phyloP scores from a whole-genome alignment of 495 filamentous ascomycete genomes.

The Bathelium albidoporum region DNA sequence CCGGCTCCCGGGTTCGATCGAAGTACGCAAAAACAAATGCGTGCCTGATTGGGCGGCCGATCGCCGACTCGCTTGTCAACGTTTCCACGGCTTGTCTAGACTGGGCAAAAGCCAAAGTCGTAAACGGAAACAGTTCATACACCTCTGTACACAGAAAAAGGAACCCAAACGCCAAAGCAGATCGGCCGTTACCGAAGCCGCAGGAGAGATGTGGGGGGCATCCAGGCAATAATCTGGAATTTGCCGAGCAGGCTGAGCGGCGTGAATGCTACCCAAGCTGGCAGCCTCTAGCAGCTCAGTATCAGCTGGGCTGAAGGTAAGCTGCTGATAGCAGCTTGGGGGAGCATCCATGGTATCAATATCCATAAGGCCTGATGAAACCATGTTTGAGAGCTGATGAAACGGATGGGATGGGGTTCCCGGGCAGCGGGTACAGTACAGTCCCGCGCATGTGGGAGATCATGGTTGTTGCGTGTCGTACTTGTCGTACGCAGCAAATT shows the following conservation, averaged over 20 bases:
- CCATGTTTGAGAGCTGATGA: not conserved
- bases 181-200: constrained; percentile 1
- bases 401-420: constrained; percentile 1
- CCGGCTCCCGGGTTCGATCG: not conserved
- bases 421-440: not conserved
- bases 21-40: not conserved
- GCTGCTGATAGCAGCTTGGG: not conserved
- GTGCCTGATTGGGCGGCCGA: not conserved
- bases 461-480: not conserved
- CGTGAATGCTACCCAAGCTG: not conserved
- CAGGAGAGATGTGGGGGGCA: not conserved
- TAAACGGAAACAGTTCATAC: not conserved
- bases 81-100: not conserved
- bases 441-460: not conserved
- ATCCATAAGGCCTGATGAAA: not conserved
- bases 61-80: not conserved
- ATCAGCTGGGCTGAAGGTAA: not conserved
- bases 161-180: not conserved
- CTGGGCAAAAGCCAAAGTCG: not conserved
- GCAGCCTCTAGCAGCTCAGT: too few relatives aligned
- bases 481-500: not conserved
- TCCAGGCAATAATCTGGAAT: not conserved
- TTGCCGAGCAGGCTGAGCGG: not conserved
- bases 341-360: not conserved
- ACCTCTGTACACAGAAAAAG: not conserved